phyloP scores from a whole-genome alignment of 805 yeast species.

The Metschnikowia aberdeeniae region DNA sequence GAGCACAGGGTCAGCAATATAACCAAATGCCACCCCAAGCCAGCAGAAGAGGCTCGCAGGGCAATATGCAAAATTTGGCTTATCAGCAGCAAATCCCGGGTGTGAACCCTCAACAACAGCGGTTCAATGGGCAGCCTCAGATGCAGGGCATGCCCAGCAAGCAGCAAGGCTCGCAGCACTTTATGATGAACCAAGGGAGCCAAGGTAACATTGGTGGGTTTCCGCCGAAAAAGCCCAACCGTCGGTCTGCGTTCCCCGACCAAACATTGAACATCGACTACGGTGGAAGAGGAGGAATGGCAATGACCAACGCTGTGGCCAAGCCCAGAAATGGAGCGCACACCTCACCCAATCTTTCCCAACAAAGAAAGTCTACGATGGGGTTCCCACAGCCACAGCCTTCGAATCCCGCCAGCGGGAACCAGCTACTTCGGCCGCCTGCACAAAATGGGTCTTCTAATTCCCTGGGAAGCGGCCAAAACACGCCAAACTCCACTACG shows the following conservation, averaged over 20 bases:
- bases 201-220: slow-evolving; percentile 10
- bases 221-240: slow-evolving; percentile 28
- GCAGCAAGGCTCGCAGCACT: slow-evolving; percentile 7
- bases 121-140: slow-evolving; percentile 11
- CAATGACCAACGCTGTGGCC: slow-evolving; percentile 26
- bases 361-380: slow-evolving; percentile 14
- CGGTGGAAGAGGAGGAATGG: slow-evolving; percentile 49
- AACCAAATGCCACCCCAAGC: slow-evolving; percentile 1
- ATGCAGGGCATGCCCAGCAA: slow-evolving; percentile 2
- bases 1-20: slow-evolving; percentile 1
- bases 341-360: slow-evolving; percentile 16
- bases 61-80: slow-evolving; percentile 20
- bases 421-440: slow-evolving; percentile 10
- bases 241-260: slow-evolving; percentile 34
- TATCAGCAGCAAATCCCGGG: slow-evolving; percentile 13
- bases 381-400: background rate
- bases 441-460: slow-evolving; percentile 8
- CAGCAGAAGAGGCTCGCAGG: slow-evolving; percentile 2
- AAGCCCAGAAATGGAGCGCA: slow-evolving; percentile 14
- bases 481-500: slow-evolving; percentile 21
- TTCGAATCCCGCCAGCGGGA: background rate
- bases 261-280: slow-evolving; percentile 35
- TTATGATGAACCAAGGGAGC: slow-evolving; percentile 4
- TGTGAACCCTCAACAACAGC: slow-evolving; percentile 8
- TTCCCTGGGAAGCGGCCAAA: slow-evolving; percentile 23